phyloP scores from a whole-genome alignment of 139 green algal genomes.

The Chlorella sp. region DNA sequence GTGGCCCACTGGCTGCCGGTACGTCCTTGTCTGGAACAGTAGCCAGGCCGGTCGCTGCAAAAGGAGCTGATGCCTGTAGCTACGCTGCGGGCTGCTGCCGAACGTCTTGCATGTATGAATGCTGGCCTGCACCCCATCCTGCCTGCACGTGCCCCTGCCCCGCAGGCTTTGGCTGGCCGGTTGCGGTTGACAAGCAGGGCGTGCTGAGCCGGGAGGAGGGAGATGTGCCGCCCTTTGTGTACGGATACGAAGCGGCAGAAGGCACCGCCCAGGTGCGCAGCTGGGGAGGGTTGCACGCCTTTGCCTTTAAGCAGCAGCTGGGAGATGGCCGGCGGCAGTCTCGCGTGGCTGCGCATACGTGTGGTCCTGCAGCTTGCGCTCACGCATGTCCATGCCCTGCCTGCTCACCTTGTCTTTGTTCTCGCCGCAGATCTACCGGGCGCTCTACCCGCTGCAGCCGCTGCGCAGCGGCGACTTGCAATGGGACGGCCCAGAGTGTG shows the following conservation, averaged over 20 bases:
- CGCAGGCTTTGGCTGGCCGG: slow-evolving; percentile 26
- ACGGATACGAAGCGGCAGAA: neutral
- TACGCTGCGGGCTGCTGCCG: neutral
- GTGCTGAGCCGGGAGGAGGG: neutral
- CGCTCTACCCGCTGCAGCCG: slow-evolving; percentile 6
- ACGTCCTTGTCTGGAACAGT: too few species aligned
- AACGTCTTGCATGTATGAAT: neutral
- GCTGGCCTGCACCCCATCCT: neutral
- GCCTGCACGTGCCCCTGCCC: neutral
- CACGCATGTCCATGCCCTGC: neutral
- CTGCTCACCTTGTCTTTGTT: neutral
- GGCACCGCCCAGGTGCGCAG: neutral
- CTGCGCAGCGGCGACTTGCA: neutral
- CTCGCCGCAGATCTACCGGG: slow-evolving; percentile 10
- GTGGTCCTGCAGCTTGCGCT: neutral
- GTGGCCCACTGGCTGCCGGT: too few species aligned
- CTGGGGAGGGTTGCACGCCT: neutral
- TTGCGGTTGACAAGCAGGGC: slow-evolving; percentile 1
- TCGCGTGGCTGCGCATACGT: neutral
- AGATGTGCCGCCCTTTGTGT: slow-evolving; percentile 6
- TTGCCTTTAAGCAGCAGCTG: neutral
- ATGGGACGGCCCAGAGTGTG: slow-evolving; percentile 21
- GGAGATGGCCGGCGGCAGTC: neutral
- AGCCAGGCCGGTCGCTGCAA: neutral
- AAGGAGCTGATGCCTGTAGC: neutral